These are phyloP conservation scores for Artemisia princeps DNA, from an alignment of 140 eudicot genomes.

Conservation along the genomic window DNA sequence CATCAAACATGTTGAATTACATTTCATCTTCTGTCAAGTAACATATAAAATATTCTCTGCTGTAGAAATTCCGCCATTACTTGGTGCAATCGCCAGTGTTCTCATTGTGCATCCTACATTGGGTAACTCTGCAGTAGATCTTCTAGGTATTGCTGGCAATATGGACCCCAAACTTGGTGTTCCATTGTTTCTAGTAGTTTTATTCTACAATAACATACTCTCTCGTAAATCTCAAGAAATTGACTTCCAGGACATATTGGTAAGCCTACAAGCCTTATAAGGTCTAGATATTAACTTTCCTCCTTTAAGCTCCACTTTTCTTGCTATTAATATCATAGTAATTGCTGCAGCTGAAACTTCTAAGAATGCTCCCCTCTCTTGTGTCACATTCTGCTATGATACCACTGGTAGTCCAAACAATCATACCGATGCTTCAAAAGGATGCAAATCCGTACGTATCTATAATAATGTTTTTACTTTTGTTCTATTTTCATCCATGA, in stretches of 20 bases:
- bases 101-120: slow-evolving; percentile 53
- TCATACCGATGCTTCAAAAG: slow-evolving; percentile 85
- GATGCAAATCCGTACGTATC: slow-evolving; percentile 64
- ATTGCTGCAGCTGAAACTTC: slow-evolving; percentile 67
- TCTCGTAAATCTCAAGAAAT: slow-evolving; percentile 35
- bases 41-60: slow-evolving; percentile 14
- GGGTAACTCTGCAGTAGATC: slow-evolving; percentile 58
- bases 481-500: slow-evolving; percentile 16
- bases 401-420: slow-evolving; percentile 73
- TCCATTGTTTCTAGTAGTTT: slow-evolving; percentile 53
- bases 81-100: slow-evolving; percentile 62
- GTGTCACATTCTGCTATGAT: slow-evolving; percentile 83
- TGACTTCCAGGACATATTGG: slow-evolving; percentile 48
- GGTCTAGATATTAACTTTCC: slow-evolving; percentile 9
- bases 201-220: slow-evolving; percentile 58
- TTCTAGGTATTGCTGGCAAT: slow-evolving; percentile 51
- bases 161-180: slow-evolving; percentile 79
- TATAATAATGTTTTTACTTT: slow-evolving; percentile 14
- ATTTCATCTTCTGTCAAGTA: background rate
- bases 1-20: slow-evolving; percentile 7
- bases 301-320: slow-evolving; percentile 12
- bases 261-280: slow-evolving; percentile 27
- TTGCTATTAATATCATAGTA: slow-evolving; percentile 11
- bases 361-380: slow-evolving; percentile 76
- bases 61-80: slow-evolving; percentile 60